phyloP scores from a whole-genome alignment of 352 stramenopile genomes.

The Pythium insidiosum region DNA sequence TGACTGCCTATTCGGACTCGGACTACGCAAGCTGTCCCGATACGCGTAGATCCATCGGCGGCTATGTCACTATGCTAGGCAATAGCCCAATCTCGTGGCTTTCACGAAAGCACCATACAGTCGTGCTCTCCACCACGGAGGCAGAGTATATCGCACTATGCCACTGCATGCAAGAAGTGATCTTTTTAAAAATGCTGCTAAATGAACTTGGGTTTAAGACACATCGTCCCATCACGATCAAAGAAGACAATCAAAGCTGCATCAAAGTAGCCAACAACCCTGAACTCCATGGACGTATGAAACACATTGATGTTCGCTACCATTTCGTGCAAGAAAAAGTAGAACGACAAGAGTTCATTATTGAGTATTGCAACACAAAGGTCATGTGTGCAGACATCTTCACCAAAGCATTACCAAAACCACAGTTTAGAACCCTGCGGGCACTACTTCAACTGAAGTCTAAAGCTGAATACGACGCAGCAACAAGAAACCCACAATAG shows the following conservation, averaged over 20 bases:
- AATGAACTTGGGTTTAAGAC: conserved; percentile 4
- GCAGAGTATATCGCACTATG: too few species aligned
- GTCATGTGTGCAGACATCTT: conserved; percentile 22
- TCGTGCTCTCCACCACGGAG: too few species aligned
- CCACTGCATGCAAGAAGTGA: too few species aligned
- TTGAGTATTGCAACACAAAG: conserved; percentile 19
- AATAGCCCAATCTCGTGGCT: too few species aligned
- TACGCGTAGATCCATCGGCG: too few species aligned
- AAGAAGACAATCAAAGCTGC: conserved; percentile 27
- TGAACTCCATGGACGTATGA: conserved; percentile 17
- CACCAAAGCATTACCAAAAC: conserved; percentile 18
- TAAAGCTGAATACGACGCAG: too few species aligned
- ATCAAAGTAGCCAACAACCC: conserved; percentile 24
- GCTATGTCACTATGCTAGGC: too few species aligned
- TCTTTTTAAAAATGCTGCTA: conserved; percentile 4
- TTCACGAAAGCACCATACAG: too few species aligned
- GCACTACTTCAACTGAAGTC: neutral
- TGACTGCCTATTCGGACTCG: too few species aligned
- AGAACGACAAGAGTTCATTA: conserved; percentile 13
- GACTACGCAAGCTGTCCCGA: too few species aligned
- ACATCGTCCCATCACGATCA: conserved; percentile 3
- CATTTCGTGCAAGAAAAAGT: conserved; percentile 27
- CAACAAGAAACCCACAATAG: too few species aligned
- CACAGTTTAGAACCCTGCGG: conserved; percentile 1
- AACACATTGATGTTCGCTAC: conserved; percentile 28